phyloP scores from a whole-genome alignment of 108 stramenopile genomes.

The Cylindrotheca closterium region DNA sequence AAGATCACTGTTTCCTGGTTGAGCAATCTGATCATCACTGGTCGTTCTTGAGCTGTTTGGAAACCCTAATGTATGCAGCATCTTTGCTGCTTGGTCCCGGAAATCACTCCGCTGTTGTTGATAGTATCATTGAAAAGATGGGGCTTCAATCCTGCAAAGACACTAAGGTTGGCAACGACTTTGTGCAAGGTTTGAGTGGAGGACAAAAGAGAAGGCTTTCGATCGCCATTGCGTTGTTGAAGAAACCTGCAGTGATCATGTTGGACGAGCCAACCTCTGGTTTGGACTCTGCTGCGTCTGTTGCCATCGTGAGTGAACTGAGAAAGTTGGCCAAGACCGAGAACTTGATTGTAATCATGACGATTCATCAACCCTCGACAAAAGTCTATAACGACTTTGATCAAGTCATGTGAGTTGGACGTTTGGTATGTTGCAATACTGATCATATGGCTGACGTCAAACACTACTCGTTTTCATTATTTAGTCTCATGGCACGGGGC shows the following conservation, averaged over 20 bases:
- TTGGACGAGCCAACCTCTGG: constrained; percentile 80
- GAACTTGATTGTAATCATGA: constrained; percentile 64
- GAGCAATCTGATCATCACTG: constrained; percentile 64
- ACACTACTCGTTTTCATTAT: too few species aligned
- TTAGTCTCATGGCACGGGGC: constrained; percentile 75
- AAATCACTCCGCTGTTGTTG: constrained; percentile 12
- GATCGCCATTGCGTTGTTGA: constrained; percentile 78
- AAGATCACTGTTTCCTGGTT: constrained; percentile 38
- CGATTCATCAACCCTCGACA: constrained; percentile 75
- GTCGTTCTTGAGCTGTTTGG: constrained; percentile 45
- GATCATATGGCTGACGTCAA: too few species aligned
- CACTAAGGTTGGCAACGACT: constrained; percentile 21
- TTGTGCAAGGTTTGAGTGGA: constrained; percentile 59
- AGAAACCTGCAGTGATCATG: constrained; percentile 66
- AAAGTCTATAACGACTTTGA: constrained; percentile 73
- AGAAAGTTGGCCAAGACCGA: constrained; percentile 39
- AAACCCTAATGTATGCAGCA: constrained; percentile 55
- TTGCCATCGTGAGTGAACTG: constrained; percentile 55
- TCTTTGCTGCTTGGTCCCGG: constrained; percentile 40
- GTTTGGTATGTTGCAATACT: too few species aligned
- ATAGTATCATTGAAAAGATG: constrained; percentile 17
- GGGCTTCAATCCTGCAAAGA: too few species aligned
- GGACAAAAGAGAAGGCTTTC: constrained; percentile 91
- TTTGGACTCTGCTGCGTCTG: constrained; percentile 67
- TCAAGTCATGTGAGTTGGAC: constrained; percentile 55